These are phyloP conservation scores for Podospora fimiseda DNA, from an alignment of 495 filamentous ascomycete species.

Conservation along the genomic window DNA sequence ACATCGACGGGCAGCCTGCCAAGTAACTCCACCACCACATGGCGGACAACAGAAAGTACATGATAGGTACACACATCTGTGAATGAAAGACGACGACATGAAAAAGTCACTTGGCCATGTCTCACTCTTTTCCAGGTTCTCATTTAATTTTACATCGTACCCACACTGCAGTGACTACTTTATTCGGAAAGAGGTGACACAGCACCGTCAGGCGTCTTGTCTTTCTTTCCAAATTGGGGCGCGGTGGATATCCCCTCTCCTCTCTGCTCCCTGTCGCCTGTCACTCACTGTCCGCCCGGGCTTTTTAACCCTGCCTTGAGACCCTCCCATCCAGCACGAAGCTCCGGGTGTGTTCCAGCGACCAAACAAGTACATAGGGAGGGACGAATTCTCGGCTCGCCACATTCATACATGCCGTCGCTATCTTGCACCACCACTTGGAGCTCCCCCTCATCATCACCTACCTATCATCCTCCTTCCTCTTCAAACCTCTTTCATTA, in stretches of 20 bases:
- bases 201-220: neutral
- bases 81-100: too few species aligned
- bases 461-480: neutral
- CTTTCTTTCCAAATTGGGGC: neutral
- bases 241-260: neutral
- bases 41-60: too few species aligned
- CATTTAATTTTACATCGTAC: too few species aligned
- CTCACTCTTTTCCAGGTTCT: too few species aligned
- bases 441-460: neutral
- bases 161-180: too few species aligned
- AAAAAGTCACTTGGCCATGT: too few species aligned
- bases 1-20: neutral
- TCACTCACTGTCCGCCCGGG: neutral
- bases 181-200: too few species aligned
- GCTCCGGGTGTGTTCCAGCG: neutral
- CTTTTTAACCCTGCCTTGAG: neutral
- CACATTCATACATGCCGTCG: constrained; percentile 21
- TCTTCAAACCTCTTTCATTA: neutral
- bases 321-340: neutral
- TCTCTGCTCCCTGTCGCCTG: neutral
- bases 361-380: too few species aligned
- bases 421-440: constrained; percentile 4
- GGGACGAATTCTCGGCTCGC: constrained; percentile 18
- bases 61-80: too few species aligned
- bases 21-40: neutral